Evolutionary conservation across 2,329 filamentous ascomycete genomes (phyloP).

Genomic region (Zymoseptoria ardabiliae): DNA sequence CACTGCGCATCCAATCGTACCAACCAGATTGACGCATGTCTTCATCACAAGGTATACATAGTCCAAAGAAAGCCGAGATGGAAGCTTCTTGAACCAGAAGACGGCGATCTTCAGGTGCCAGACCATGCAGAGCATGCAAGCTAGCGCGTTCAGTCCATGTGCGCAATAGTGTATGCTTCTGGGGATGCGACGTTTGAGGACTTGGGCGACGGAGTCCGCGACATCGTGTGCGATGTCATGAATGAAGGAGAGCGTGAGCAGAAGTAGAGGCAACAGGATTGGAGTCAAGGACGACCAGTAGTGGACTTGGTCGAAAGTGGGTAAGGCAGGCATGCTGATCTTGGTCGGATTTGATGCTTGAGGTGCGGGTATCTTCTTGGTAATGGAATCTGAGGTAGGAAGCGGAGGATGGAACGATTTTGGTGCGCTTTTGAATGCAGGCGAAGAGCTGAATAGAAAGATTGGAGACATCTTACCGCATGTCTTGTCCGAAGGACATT

Average conservation of each 20-base stretch:
- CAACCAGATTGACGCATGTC: not conserved
- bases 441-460: not conserved
- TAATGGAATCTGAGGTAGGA: not conserved
- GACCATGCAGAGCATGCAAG: not conserved
- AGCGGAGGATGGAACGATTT: too few relatives aligned
- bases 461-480: not conserved
- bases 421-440: not conserved
- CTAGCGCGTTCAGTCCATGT: not conserved
- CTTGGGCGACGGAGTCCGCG: not conserved
- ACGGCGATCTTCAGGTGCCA: not conserved
- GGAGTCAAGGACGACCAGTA: not conserved
- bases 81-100: not conserved
- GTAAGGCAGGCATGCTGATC: not conserved
- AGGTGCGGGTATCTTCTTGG: not conserved
- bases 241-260: not conserved
- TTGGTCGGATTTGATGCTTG: not conserved
- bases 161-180: not conserved
- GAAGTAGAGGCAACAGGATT: not conserved
- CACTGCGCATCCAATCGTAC: not conserved
- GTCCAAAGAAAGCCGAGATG: not conserved
- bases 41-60: not conserved
- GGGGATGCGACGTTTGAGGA: not conserved
- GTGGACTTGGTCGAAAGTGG: not conserved
- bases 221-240: not conserved
- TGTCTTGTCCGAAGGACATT: not conserved